Percentiles rank a stretch among this genome's conserved stretches.
Conservation (phyloP, 208 protist species). For the Wallacemonas sp. region DNA sequence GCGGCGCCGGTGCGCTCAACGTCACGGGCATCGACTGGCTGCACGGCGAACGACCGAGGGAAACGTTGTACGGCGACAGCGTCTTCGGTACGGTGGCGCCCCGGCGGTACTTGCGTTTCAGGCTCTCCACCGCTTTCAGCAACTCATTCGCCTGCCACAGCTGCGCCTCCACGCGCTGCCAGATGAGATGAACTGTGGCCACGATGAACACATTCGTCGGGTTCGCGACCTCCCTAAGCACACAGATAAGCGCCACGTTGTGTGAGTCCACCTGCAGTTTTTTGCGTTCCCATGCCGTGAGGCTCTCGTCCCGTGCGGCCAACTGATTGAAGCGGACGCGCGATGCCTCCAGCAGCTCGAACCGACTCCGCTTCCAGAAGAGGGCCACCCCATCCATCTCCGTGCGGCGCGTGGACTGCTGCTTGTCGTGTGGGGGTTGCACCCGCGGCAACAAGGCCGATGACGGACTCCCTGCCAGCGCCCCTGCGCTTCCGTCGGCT, state of each 20-base stretch:
- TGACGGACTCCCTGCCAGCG: not conserved
- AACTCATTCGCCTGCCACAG: constrained; percentile 81
- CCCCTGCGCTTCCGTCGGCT: not conserved
- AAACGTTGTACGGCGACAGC: constrained; percentile 2
- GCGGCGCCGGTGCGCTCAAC: constrained; percentile 2
- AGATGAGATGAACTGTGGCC: constrained; percentile 71
- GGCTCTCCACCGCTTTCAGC: constrained; percentile 39
- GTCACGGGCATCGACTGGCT: constrained; percentile 6
- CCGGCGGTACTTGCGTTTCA: constrained; percentile 58
- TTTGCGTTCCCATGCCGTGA: constrained; percentile 61
- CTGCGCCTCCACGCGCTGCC: constrained; percentile 78
- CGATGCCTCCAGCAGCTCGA: constrained; percentile 54
- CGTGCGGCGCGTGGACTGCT: constrained; percentile 28
- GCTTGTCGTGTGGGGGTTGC: not conserved
- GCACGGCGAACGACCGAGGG: not conserved
- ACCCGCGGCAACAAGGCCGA: not conserved
- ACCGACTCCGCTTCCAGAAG: constrained; percentile 64
- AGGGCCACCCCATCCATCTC: constrained; percentile 88
- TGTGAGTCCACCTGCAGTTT: constrained; percentile 70
- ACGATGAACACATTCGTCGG: constrained; percentile 57
- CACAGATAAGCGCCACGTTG: constrained; percentile 80
- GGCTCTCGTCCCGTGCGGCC: constrained; percentile 39
- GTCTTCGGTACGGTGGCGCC: not conserved
- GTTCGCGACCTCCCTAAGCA: constrained; percentile 53
- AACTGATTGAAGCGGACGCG: constrained; percentile 74